Conservation (phyloP, 108 stramenopile species). For the Nitzschia putrida region DNA sequence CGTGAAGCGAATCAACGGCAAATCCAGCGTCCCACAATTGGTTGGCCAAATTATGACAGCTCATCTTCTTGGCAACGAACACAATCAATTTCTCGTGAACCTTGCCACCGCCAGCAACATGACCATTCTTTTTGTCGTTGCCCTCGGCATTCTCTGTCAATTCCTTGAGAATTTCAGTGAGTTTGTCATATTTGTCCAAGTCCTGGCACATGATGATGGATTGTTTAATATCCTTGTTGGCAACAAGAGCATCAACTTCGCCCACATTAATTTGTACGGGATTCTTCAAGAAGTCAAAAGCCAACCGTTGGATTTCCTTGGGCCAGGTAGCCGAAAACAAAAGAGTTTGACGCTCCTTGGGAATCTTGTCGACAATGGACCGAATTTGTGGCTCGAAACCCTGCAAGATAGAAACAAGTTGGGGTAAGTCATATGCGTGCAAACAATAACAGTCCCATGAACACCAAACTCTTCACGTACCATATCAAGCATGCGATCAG, state of each 20-base stretch:
- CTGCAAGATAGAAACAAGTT: slow-evolving; percentile 51
- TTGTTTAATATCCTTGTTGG: slow-evolving; percentile 94
- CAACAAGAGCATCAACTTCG: slow-evolving; percentile 84
- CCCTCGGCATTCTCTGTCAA: slow-evolving; percentile 53
- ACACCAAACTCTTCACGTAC: slow-evolving; percentile 22
- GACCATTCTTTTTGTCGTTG: slow-evolving; percentile 17
- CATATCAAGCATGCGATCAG: slow-evolving; percentile 65
- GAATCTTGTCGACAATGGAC: slow-evolving; percentile 87
- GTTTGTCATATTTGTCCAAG: slow-evolving; percentile 88
- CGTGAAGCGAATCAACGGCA: slow-evolving; percentile 95
- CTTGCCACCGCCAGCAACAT: slow-evolving; percentile 66
- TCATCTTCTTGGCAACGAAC: slow-evolving; percentile 87
- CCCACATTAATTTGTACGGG: slow-evolving; percentile 97
- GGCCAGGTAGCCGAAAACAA: slow-evolving; percentile 99
- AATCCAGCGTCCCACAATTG: slow-evolving; percentile 89
- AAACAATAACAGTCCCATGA: neutral
- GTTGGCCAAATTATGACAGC: slow-evolving; percentile 86
- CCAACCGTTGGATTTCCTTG: slow-evolving; percentile 94
- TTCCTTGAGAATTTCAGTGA: slow-evolving; percentile 89
- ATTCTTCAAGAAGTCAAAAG: slow-evolving; percentile 92
- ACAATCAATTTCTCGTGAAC: slow-evolving; percentile 86
- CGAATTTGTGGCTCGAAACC: slow-evolving; percentile 99
- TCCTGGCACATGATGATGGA: slow-evolving; percentile 89
- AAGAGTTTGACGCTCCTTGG: slow-evolving; percentile 88
- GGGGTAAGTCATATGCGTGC: neutral